A percentile compares a stretch with the other conserved stretches of the same genome.
Conservation (phyloP, 1,284 basidiomycete genomes). For the Apiotrichum gamsii region DNA sequence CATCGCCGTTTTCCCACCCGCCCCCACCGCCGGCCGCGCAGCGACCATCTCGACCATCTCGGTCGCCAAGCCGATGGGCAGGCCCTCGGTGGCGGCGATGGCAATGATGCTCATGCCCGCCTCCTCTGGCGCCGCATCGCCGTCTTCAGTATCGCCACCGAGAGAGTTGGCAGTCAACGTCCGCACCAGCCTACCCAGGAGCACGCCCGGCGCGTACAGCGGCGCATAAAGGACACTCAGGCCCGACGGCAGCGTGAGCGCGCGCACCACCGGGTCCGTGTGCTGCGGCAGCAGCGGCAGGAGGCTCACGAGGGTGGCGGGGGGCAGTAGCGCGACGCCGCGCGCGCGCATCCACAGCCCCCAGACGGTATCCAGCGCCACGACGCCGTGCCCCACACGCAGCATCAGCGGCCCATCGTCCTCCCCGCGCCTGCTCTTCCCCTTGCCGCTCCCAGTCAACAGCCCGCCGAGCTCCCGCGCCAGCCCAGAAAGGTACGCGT, state of each 20-base stretch:
- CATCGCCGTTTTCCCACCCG: too few species aligned
- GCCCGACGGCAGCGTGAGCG: slow-evolving; percentile 64
- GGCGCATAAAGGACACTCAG: slow-evolving; percentile 81
- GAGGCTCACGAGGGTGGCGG: slow-evolving; percentile 69
- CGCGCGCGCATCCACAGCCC: slow-evolving; percentile 93
- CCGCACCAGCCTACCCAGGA: slow-evolving; percentile 59
- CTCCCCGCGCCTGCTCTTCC: slow-evolving; percentile 15
- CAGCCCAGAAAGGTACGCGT: slow-evolving; percentile 70
- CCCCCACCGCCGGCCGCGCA: neutral
- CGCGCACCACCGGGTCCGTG: slow-evolving; percentile 63
- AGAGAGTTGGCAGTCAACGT: slow-evolving; percentile 51
- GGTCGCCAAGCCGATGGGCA: slow-evolving; percentile 63
- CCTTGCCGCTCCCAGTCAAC: slow-evolving; percentile 48
- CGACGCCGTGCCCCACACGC: slow-evolving; percentile 54
- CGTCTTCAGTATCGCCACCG: slow-evolving; percentile 48
- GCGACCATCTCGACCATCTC: slow-evolving; percentile 61
- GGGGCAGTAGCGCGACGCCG: slow-evolving; percentile 86
- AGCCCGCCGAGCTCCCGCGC: slow-evolving; percentile 75
- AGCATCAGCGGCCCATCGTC: slow-evolving; percentile 36
- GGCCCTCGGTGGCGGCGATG: slow-evolving; percentile 60
- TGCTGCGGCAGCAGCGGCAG: slow-evolving; percentile 62
- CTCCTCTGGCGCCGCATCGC: slow-evolving; percentile 61
- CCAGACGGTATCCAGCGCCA: slow-evolving; percentile 93
- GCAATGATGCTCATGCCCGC: slow-evolving; percentile 54
- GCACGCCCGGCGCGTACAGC: slow-evolving; percentile 59